A percentile compares a stretch with the other conserved stretches of the same genome.
These are phyloP conservation scores for Simplicillium aogashimaense DNA, from an alignment of 2,329 filamentous ascomycete genomes.

Conservation along the genomic window DNA sequence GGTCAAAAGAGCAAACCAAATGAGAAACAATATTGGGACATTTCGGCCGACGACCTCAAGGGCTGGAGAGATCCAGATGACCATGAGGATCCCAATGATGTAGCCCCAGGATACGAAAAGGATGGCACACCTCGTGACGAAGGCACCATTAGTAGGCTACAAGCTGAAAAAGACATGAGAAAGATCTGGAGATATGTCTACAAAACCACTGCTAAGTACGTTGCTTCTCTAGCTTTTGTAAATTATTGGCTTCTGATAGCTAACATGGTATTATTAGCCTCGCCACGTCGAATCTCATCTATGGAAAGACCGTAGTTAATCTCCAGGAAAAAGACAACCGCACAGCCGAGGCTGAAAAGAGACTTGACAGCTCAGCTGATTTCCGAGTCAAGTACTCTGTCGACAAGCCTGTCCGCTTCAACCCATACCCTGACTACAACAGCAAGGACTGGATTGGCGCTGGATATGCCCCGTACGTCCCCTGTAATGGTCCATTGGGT, in stretches of 20 bases:
- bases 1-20: too few relatives aligned
- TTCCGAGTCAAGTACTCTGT: conserved; percentile 27
- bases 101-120: conserved; percentile 24
- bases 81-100: conserved; percentile 21
- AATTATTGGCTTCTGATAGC: not conserved
- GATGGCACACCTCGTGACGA: conserved; percentile 23
- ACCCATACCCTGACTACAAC: conserved; percentile 66
- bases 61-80: conserved; percentile 25
- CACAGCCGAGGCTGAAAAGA: conserved; percentile 17
- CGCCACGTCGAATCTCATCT: conserved; percentile 40
- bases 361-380: conserved; percentile 22
- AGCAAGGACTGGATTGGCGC: conserved; percentile 45
- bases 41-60: conserved; percentile 22
- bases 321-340: conserved; percentile 31
- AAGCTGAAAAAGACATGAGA: conserved; percentile 32
- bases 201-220: conserved; percentile 29
- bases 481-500: conserved; percentile 57
- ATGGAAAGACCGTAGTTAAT: conserved; percentile 42
- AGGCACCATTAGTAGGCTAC: conserved; percentile 21
- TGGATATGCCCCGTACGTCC: conserved; percentile 47
- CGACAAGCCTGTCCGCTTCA: conserved; percentile 46
- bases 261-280: conserved; percentile 20
- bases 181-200: conserved; percentile 30
- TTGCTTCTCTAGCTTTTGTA: conserved; percentile 8
- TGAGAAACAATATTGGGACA: conserved; percentile 17